Percentiles rank a stretch among this genome's conserved stretches.
phyloP scores from a whole-genome alignment of 257 asterid genomes.

The Penstemon newberryi region DNA sequence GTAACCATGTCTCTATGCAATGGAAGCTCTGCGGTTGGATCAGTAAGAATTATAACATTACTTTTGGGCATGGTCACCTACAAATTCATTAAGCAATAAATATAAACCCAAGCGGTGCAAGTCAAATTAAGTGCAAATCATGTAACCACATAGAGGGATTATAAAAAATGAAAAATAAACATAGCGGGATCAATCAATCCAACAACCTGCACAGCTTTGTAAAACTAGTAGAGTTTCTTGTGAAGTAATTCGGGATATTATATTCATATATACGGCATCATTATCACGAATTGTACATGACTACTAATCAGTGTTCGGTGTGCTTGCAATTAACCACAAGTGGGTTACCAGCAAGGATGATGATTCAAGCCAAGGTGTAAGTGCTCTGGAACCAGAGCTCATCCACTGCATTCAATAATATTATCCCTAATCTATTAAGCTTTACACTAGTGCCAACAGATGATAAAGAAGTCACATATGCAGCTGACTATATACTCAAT shows the following conservation, averaged over 20 bases:
- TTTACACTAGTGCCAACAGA: no score
- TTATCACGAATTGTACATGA: constrained; percentile 17
- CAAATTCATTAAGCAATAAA: constrained; percentile 32
- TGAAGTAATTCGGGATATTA: not conserved
- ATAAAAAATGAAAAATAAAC: not conserved
- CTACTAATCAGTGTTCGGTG: not conserved
- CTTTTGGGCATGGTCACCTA: constrained; percentile 79
- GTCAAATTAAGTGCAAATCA: not conserved
- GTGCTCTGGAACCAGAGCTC: constrained; percentile 4
- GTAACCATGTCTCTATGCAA: constrained; percentile 62
- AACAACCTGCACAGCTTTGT: not conserved
- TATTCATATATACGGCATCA: not conserved
- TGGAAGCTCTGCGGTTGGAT: constrained; percentile 68
- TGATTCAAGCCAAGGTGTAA: constrained; percentile 4
- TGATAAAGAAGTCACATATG: no score
- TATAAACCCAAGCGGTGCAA: constrained; percentile 19
- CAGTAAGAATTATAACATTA: constrained; percentile 72
- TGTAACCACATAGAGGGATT: not conserved
- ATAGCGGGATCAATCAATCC: constrained; percentile 8
- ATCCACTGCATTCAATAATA: not conserved
- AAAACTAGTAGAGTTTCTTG: not conserved
- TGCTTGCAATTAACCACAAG: not conserved
- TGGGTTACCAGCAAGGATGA: not conserved
- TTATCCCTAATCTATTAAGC: not conserved
- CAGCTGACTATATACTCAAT: no score